phyloP scores from a whole-genome alignment of 2,329 filamentous ascomycete genomes.

The Aspergillus sp. region DNA sequence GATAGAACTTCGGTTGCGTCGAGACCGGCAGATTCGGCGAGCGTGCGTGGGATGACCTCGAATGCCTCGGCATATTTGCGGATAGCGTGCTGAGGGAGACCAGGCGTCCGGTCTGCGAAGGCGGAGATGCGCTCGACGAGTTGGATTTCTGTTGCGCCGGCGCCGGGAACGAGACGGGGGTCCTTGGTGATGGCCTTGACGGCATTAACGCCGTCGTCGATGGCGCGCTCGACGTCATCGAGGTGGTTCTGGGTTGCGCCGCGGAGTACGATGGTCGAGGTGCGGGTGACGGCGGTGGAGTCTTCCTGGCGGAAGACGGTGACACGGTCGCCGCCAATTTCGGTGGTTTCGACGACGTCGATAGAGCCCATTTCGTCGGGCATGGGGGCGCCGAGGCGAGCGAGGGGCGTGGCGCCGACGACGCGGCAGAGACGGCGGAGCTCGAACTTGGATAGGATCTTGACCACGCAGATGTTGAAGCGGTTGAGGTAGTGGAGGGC shows the following conservation, averaged over 20 bases:
- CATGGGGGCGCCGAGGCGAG: slow-evolving; percentile 94
- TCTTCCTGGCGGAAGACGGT: slow-evolving; percentile 96
- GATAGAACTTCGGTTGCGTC: slow-evolving; percentile 97
- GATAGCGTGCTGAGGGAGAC: slow-evolving; percentile 92
- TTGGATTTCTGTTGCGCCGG: slow-evolving; percentile 91
- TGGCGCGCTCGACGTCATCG: slow-evolving; percentile 93
- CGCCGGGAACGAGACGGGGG: slow-evolving; percentile 84
- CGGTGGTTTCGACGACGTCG: slow-evolving; percentile 92
- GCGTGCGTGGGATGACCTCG: slow-evolving; percentile 89
- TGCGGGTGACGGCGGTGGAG: slow-evolving; percentile 77
- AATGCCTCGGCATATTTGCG: slow-evolving; percentile 97
- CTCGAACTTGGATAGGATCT: slow-evolving; percentile 97
- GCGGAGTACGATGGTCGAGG: slow-evolving; percentile 88
- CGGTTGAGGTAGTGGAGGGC: slow-evolving; percentile 98
- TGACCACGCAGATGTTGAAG: slow-evolving; percentile 92
- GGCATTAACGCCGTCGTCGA: slow-evolving; percentile 97
- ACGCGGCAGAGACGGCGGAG: slow-evolving; percentile 92
- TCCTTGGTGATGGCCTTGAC: slow-evolving; percentile 98
- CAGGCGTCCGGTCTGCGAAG: slow-evolving; percentile 87
- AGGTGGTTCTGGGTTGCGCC: slow-evolving; percentile 98
- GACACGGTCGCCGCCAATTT: slow-evolving; percentile 96
- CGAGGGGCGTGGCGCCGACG: slow-evolving; percentile 93
- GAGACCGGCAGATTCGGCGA: slow-evolving; percentile 91
- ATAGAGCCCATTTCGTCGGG: slow-evolving; percentile 98
- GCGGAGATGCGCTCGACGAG: slow-evolving; percentile 88